These are phyloP conservation scores for Leccinum subatratum DNA, from an alignment of 1,284 basidiomycete genomes.

Conservation along the genomic window DNA sequence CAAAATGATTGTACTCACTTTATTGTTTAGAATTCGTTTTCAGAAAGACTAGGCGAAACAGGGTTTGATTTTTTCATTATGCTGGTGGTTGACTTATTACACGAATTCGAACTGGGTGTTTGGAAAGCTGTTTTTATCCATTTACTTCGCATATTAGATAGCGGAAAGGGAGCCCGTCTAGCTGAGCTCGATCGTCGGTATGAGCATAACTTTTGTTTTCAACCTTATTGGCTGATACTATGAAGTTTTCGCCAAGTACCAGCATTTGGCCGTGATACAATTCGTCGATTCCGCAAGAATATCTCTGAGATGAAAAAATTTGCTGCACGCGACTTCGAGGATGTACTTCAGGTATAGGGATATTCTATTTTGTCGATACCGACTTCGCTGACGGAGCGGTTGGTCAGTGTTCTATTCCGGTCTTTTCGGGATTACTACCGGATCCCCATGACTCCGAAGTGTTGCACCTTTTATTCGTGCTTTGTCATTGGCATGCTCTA, in stretches of 20 bases:
- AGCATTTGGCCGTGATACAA: constrained; percentile 22
- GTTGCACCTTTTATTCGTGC: too few species aligned
- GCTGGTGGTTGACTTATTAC: too few species aligned
- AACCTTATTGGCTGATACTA: not conserved
- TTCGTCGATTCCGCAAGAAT: constrained; percentile 17
- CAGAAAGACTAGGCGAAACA: not conserved
- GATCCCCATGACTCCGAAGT: too few species aligned
- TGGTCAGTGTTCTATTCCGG: too few species aligned
- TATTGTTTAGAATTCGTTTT: not conserved
- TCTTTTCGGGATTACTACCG: too few species aligned
- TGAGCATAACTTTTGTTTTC: not conserved
- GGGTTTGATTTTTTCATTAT: not conserved
- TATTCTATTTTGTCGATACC: too few species aligned
- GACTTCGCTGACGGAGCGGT: too few species aligned
- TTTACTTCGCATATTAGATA: too few species aligned
- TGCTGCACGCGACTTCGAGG: constrained; percentile 32
- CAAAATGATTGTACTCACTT: not conserved
- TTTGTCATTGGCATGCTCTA: too few species aligned
- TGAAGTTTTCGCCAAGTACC: constrained; percentile 12
- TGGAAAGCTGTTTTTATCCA: too few species aligned
- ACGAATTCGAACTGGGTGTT: too few species aligned
- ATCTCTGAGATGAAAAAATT: constrained; percentile 30
- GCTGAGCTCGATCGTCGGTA: not conserved
- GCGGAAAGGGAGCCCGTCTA: not conserved
- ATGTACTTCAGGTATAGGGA: constrained; percentile 20